These are phyloP conservation scores for Talaromyces wortmannii DNA, from an alignment of 495 filamentous ascomycete species.

Conservation along the genomic window DNA sequence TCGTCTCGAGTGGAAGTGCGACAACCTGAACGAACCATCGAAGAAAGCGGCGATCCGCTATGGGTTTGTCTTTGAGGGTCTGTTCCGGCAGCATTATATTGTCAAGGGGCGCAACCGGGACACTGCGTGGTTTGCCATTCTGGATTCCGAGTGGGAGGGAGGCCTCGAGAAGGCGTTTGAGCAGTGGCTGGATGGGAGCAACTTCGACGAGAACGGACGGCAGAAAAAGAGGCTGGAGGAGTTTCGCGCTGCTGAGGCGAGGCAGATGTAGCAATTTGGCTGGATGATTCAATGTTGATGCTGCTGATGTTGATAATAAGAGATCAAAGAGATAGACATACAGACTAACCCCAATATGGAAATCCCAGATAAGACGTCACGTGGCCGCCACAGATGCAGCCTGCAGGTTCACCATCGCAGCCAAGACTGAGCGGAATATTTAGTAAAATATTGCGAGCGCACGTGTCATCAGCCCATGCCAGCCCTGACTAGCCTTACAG, in stretches of 20 bases:
- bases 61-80: slow-evolving; percentile 47
- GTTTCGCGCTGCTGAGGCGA: slow-evolving; percentile 1
- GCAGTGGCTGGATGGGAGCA: slow-evolving; percentile 36
- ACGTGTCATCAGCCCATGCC: too few relatives aligned
- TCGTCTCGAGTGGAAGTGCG: slow-evolving; percentile 54
- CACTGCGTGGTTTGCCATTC: slow-evolving; percentile 47
- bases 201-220: slow-evolving; percentile 39
- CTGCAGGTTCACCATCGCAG: too few relatives aligned
- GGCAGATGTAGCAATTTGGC: too few relatives aligned
- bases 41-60: slow-evolving; percentile 41
- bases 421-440: too few relatives aligned
- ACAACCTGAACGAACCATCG: slow-evolving; percentile 41
- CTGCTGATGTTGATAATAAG: too few relatives aligned
- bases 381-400: too few relatives aligned
- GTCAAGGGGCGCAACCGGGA: slow-evolving; percentile 48
- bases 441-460: too few relatives aligned
- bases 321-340: too few relatives aligned
- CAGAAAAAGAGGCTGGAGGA: slow-evolving; percentile 33
- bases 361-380: not conserved
- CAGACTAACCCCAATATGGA: not conserved
- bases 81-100: slow-evolving; percentile 51
- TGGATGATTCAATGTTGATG: too few relatives aligned
- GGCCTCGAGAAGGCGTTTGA: slow-evolving; percentile 22
- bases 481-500: too few relatives aligned
- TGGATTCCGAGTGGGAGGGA: slow-evolving; percentile 45